Base-by-base conservation (phyloP, 2,329 filamentous ascomycete species). In the Talaromyces marneffei region DNA sequence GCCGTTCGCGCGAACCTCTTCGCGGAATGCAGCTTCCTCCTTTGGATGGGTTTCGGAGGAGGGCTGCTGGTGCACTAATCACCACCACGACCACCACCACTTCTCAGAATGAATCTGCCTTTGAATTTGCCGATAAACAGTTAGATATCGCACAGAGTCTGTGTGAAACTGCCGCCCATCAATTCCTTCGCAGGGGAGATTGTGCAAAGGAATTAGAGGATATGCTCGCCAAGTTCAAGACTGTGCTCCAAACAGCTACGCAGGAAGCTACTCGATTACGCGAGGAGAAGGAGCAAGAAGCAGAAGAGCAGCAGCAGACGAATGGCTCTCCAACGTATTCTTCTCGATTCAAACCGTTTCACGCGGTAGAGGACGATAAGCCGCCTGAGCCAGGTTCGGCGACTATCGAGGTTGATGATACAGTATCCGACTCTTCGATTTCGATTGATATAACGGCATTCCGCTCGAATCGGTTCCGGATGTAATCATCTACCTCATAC, bases 121-220 rank as follows among this genome's bases (percentile, higher is more conserved):
- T 88, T 70, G 90, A 95, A 65, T 81, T 85, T 48, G 81, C 92
- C 1, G 92, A 96, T 71, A 89, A 88, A 71, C 84, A 85, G 0
- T 79, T 97, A 27, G 92, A 96, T 71, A 84, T 85, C 65, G 89
- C 91, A 4, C 91, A 96, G 72, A 83, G 83, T 60, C 84, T 92
- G 68, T 95, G 90, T 72, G 92, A 97, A 76, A 87, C 87, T 59
- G 92, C 89, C 2, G 92, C 92, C 0, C 92, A 96, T 70, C 90
- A 95, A 69, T 91, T 94, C 64, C 80, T 97, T n/a, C 86, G 92
- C 25, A 89, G 92, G 58, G 92, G 92, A 10, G 88, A 94, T 69
- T 96, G 92, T 74, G 83, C 80, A n/a, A 83, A 85, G 18, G 91
- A 96, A 73, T 82, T 96, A 40, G 79, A 81, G 27, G 87, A 85